phyloP scores from a whole-genome alignment of 2,329 filamentous ascomycete genomes.

The Exophiala sideris region DNA sequence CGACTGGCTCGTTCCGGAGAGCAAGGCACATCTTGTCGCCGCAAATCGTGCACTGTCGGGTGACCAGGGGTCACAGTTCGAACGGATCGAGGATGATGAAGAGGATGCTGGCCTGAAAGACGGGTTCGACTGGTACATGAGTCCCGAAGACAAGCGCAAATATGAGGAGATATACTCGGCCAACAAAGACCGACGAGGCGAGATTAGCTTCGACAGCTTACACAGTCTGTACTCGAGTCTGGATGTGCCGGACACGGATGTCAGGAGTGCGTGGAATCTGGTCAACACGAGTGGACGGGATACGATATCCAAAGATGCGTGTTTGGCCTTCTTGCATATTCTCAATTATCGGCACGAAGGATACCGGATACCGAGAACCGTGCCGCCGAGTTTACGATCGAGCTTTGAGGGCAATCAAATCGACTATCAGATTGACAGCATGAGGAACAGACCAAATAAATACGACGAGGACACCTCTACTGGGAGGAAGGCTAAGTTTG shows the following conservation, averaged over 20 bases:
- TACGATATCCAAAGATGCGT: slow-evolving; percentile 90
- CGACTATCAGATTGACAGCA: slow-evolving; percentile 86
- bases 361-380: slow-evolving; percentile 84
- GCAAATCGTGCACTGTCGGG: slow-evolving; percentile 75
- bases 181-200: slow-evolving; percentile 81
- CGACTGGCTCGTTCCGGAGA: slow-evolving; percentile 96
- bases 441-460: slow-evolving; percentile 54
- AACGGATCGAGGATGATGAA: slow-evolving; percentile 71
- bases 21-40: slow-evolving; percentile 85
- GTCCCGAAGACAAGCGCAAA: slow-evolving; percentile 80
- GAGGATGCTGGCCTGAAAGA: slow-evolving; percentile 84
- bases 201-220: slow-evolving; percentile 49
- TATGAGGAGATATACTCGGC: slow-evolving; percentile 98
- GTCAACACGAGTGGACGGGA: slow-evolving; percentile 84
- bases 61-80: slow-evolving; percentile 65
- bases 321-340: slow-evolving; percentile 92
- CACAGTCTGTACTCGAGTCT: slow-evolving; percentile 60
- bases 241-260: slow-evolving; percentile 68
- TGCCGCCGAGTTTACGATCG: slow-evolving; percentile 84
- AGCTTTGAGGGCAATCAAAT: slow-evolving; percentile 96
- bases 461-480: slow-evolving; percentile 77
- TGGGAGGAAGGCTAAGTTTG: slow-evolving; percentile 93
- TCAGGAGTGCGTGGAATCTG: slow-evolving; percentile 93
- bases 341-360: slow-evolving; percentile 94
- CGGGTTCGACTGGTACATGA: slow-evolving; percentile 99